Evolutionary conservation across 495 filamentous ascomycete species (phyloP), one percentile per base, ranked within the genome.

Genomic region (Lasiosphaeria miniovina): DNA sequence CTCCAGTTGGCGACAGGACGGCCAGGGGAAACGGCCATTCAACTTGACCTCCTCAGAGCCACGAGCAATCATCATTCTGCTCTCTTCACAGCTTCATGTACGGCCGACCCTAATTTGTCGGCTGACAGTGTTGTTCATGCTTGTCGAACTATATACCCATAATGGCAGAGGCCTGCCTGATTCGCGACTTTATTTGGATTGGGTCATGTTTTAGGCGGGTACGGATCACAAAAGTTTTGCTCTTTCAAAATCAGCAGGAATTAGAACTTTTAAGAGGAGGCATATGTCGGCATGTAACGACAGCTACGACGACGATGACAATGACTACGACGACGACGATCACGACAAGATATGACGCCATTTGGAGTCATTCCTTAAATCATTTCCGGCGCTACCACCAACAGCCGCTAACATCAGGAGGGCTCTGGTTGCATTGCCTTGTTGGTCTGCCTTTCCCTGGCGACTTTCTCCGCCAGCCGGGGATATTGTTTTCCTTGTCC

Each of bases 1-100:
- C 62, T 66, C 60, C 63, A 66, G 62, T 60, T 53, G 61, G 58
- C 45, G 51, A 41, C 43, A 60, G 34, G 52, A 53, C 38, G 54
- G 46, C 59, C 57, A 51, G 14, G 58, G 52, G 52, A 41, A 24
- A 54, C 36, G 41, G 45, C 52, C 34, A 51, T 49, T 60, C 32
- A 60, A 55, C 14, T 43, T 60, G 58, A 40, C 58, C 32, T 33
- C 49, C 53, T 51, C 12, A 10, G 49, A 17, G 12, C 49, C 6
- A 31, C 49, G 43, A 46, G 15, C 43, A 4, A 46, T 0, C 43
- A n/a, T 14, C 43, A 46, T 46, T 11, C 11, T n/a, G 12, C 0
- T 11, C 12, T 9, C 43, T 46, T 46, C 43, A n/a, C 43, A 14
- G 15, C 43, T 46, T 46, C 6, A 14, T 11, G 43, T n/a, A n/a